phyloP scores from a whole-genome alignment of 108 stramenopile species.

The Nitzschia sp. region DNA sequence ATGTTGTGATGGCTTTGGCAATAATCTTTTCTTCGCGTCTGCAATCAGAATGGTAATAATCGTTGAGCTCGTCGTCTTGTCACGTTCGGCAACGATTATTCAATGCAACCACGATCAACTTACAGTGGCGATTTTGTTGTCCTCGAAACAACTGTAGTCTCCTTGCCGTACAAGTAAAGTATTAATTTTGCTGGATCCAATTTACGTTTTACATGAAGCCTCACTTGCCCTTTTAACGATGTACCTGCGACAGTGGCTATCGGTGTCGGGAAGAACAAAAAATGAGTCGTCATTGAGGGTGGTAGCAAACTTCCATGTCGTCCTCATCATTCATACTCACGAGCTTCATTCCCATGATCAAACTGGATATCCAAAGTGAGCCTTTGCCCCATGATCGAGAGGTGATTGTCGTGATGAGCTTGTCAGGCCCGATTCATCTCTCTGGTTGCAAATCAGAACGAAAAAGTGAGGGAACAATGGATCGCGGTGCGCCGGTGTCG shows the following conservation, averaged over 20 bases:
- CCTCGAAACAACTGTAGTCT: slow-evolving; percentile 9
- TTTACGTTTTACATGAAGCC: slow-evolving; percentile 15
- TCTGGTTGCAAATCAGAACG: too few species aligned
- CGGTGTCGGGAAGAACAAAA: too few species aligned
- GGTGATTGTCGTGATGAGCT: too few species aligned
- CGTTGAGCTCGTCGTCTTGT: neutral
- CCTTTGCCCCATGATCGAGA: slow-evolving; percentile 24
- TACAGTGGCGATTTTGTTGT: neutral
- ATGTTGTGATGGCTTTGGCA: slow-evolving; percentile 15
- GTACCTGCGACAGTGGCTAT: slow-evolving; percentile 25
- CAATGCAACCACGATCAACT: neutral
- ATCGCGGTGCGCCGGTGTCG: too few species aligned
- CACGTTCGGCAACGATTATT: neutral
- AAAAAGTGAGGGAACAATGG: too few species aligned
- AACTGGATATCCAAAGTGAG: slow-evolving; percentile 19
- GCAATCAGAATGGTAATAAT: too few species aligned
- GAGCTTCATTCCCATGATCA: slow-evolving; percentile 20
- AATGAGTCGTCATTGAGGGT: too few species aligned
- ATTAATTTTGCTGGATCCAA: slow-evolving; percentile 7
- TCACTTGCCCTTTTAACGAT: slow-evolving; percentile 15
- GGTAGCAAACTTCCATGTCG: too few species aligned
- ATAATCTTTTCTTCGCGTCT: slow-evolving; percentile 19
- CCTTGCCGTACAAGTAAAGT: slow-evolving; percentile 17
- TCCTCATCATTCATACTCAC: slow-evolving; percentile 11
- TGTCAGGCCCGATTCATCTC: too few species aligned